Conservation (phyloP, 257 asterid genomes). For the Scutellaria galericulata region DNA sequence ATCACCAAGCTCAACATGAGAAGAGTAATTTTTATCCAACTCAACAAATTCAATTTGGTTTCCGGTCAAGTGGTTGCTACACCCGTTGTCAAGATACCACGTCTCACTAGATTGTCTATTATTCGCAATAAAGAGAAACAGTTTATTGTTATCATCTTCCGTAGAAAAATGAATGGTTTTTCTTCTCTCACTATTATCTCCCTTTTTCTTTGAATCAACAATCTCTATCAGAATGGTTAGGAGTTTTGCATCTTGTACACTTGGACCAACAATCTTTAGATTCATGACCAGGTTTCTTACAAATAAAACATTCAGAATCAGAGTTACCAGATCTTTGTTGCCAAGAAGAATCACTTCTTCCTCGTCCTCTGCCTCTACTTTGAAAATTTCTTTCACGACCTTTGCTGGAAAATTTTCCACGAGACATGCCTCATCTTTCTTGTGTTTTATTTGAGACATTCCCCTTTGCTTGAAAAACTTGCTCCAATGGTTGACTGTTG, state of each 20-base stretch:
- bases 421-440: too few species aligned
- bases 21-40: not conserved
- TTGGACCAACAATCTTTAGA: not conserved
- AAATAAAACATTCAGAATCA: not conserved
- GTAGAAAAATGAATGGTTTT: too few species aligned
- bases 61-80: conserved; percentile 7
- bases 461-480: not conserved
- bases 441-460: not conserved
- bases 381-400: not conserved
- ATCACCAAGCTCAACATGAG: conserved; percentile 23
- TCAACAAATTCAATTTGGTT: not conserved
- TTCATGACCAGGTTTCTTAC: not conserved
- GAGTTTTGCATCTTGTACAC: not conserved
- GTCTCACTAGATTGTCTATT: too few species aligned
- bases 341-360: not conserved
- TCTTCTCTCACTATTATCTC: not conserved
- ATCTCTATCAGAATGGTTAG: conserved; percentile 1
- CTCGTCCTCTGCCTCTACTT: not conserved
- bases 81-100: not conserved
- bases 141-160: too few species aligned
- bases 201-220: not conserved
- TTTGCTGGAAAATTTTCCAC: not conserved
- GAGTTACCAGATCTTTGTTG: not conserved
- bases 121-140: too few species aligned
- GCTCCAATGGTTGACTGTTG: not conserved